Percentiles rank a stretch among this genome's conserved stretches.
Conservation (phyloP, 176 grass and related monocot genomes). For the Oryza meridionalis region DNA sequence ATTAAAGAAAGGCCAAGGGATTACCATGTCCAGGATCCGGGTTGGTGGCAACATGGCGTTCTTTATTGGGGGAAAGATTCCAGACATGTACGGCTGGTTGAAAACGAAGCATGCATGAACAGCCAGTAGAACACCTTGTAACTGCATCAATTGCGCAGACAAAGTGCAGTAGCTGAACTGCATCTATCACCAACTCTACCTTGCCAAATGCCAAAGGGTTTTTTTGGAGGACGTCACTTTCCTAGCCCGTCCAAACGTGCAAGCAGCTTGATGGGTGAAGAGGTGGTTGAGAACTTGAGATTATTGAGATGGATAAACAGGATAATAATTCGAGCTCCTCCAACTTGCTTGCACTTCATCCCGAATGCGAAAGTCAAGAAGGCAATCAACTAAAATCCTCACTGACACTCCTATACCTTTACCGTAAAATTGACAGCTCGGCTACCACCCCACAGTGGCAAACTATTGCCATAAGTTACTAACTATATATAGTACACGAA, state of each 20-base stretch:
- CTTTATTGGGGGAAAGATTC: constrained; percentile 42
- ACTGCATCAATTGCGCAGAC: constrained; percentile 21
- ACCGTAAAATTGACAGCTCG: neutral
- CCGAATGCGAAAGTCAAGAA: neutral
- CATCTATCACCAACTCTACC: neutral
- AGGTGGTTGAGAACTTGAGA: neutral
- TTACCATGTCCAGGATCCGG: constrained; percentile 26
- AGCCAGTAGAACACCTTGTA: neutral
- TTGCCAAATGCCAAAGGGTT: neutral
- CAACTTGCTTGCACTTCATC: neutral
- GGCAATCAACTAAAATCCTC: neutral
- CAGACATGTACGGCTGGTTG: constrained; percentile 1
- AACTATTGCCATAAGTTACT: neutral
- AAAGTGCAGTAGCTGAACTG: neutral
- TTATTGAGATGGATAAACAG: neutral
- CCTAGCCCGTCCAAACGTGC: neutral
- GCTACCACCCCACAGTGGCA: neutral
- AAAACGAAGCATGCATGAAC: constrained; percentile 15
- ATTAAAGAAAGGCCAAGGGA: constrained; percentile 40
- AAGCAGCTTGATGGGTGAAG: neutral
- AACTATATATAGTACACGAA: neutral
- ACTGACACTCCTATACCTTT: neutral
- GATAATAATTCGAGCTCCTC: neutral
- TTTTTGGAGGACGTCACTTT: neutral
- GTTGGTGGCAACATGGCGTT: constrained; percentile 34